Percentiles rank a stretch among this genome's conserved stretches.
Evolutionary conservation across 371 early-diverging fungal species (phyloP).

Genomic region (Chytridium lagenaria): DNA sequence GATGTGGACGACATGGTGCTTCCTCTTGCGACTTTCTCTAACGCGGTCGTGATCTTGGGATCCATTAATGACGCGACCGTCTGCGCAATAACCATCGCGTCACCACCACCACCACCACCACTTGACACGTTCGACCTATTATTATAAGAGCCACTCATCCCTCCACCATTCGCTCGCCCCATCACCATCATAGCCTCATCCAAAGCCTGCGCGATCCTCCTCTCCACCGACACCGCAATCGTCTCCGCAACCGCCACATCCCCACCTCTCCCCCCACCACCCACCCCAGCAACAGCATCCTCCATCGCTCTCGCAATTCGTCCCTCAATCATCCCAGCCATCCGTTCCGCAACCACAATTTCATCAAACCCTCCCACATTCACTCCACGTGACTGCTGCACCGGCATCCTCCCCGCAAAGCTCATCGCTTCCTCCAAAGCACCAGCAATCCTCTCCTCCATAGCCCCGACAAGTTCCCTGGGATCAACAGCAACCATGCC

Average conservation of each 20-base stretch:
- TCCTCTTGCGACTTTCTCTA: too few species aligned
- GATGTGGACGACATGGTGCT: too few species aligned
- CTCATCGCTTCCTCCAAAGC: conserved; percentile 14
- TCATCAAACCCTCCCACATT: background rate
- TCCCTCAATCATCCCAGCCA: background rate
- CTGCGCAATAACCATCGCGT: background rate
- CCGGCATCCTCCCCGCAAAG: background rate
- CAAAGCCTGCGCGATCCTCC: background rate
- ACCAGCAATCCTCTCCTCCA: conserved; percentile 10
- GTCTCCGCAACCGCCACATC: background rate
- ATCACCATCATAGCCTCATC: background rate
- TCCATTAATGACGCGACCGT: too few species aligned
- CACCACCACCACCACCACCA: background rate
- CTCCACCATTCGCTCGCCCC: background rate
- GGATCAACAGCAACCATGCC: background rate
- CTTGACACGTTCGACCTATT: background rate
- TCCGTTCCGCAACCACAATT: background rate
- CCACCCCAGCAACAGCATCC: background rate
- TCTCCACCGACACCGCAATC: background rate
- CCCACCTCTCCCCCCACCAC: background rate
- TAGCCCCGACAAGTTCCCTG: background rate
- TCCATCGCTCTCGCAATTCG: background rate
- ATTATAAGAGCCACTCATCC: background rate
- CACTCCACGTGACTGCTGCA: background rate
- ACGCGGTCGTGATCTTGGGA: too few species aligned